Base-by-base conservation (phyloP, 1,284 basidiomycete species). In the Tilletia indica region DNA sequence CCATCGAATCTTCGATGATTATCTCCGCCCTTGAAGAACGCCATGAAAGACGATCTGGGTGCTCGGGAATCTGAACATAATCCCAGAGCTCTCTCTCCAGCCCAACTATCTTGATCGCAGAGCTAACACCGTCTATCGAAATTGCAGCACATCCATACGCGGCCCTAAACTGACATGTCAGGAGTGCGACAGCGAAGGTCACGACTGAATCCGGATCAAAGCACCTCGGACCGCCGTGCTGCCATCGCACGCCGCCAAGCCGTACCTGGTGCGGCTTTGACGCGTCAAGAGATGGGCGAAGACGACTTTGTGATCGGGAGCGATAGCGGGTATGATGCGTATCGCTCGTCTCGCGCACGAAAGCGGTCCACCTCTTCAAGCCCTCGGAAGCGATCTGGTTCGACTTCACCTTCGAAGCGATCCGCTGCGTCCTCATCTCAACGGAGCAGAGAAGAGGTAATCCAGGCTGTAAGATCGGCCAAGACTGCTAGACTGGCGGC, bases 201-300 rank as follows among this genome's bases (percentile, higher is more conserved):
- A 8, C 34, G 38, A 42, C 31, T 38, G 14, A 64, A 64, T 16
- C 61, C 16, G 70, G 63, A n/a, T 74, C 77, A 64, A 74, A 73
- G 4, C 73, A 74, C 25, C 74, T 74, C 19, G 68, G 73, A 49
- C 75, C 74, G 4, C 70, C 68, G 3, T 68, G 72, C 45, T 74
- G 73, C n/a, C 72, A 72, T 34, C n/a, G n/a, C 71, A 67, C 38
- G 77, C 74, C 51, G 76, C 73, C 63, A 77, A 77, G 61, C 61
- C 2, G 61, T 36, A 12, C 42, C 61, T 16, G 61, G 61, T 14
- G 39, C 61, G 61, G 42, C 61, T 4, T 38, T 64, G 5, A 64
- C 61, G 36, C 31, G 61, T 0, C 61, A 64, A 21, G 61, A 64
- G 36, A 6, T 38, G 34, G 14, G 19, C 61, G 61, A 64, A 4